A percentile compares a stretch with the other conserved stretches of the same genome.
Evolutionary conservation across 2,329 filamentous ascomycete genomes (phyloP).

Genomic region (Cladobotryum mycophilum): DNA sequence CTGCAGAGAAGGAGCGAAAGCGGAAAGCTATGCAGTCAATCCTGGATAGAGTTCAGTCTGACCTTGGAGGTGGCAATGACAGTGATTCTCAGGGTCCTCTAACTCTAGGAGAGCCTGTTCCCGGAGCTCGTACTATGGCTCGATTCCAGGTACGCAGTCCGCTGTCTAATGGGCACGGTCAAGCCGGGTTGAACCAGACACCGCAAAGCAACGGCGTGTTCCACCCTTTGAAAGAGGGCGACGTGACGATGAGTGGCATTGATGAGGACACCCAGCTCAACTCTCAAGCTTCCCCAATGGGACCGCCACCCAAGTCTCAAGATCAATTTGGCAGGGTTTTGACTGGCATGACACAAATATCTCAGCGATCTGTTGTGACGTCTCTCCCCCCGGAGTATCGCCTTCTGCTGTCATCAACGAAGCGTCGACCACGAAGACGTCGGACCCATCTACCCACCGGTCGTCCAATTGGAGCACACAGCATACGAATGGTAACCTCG

Average conservation of each 20-base stretch:
- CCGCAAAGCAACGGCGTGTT: slow-evolving; percentile 51
- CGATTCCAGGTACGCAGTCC: slow-evolving; percentile 52
- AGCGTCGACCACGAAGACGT: slow-evolving; percentile 89
- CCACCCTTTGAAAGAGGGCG: slow-evolving; percentile 41
- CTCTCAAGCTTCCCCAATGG: slow-evolving; percentile 43
- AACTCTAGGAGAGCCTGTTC: slow-evolving; percentile 58
- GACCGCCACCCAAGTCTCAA: slow-evolving; percentile 38
- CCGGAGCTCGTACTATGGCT: slow-evolving; percentile 45
- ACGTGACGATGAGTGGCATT: slow-evolving; percentile 57
- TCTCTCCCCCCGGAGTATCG: slow-evolving; percentile 49
- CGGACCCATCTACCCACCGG: slow-evolving; percentile 59
- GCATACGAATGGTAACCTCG: slow-evolving; percentile 59
- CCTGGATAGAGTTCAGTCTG: slow-evolving; percentile 43
- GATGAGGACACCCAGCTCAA: slow-evolving; percentile 42
- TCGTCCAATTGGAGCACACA: slow-evolving; percentile 65
- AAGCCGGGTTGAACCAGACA: slow-evolving; percentile 28
- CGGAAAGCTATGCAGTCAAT: slow-evolving; percentile 55
- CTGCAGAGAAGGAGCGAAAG: slow-evolving; percentile 56
- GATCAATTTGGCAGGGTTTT: slow-evolving; percentile 34
- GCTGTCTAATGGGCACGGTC: slow-evolving; percentile 53
- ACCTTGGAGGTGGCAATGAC: slow-evolving; percentile 44
- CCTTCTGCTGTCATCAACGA: slow-evolving; percentile 66
- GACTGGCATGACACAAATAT: slow-evolving; percentile 50
- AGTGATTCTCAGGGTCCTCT: slow-evolving; percentile 51
- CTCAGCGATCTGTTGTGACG: slow-evolving; percentile 57